A percentile compares a stretch with the other conserved stretches of the same genome.
phyloP scores from a whole-genome alignment of 306 rosid genomes.

The Lathyrus sativus region DNA sequence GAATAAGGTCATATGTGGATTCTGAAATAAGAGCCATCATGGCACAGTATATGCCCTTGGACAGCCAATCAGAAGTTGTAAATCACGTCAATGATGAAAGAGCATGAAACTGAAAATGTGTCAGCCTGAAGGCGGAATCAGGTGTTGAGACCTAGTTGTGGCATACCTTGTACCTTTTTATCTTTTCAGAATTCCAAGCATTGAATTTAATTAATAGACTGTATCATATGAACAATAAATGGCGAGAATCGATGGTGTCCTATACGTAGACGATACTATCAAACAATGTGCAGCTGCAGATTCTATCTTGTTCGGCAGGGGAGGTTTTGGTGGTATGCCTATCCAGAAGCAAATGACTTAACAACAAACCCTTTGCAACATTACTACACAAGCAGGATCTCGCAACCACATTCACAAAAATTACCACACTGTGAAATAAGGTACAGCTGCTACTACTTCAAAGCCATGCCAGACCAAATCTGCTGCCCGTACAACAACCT shows the following conservation, averaged over 20 bases:
- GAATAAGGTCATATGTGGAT: slow-evolving; percentile 98
- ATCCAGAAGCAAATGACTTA: too few relatives aligned
- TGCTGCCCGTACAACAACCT: too few relatives aligned
- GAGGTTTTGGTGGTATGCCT: too few relatives aligned
- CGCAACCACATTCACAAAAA: too few relatives aligned
- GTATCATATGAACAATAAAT: slow-evolving; percentile 51
- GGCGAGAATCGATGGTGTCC: slow-evolving; percentile 38
- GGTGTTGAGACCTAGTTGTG: slow-evolving; percentile 45
- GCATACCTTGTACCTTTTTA: slow-evolving; percentile 40
- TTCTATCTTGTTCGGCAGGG: too few relatives aligned
- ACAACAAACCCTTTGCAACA: too few relatives aligned
- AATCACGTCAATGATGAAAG: slow-evolving; percentile 66
- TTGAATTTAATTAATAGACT: slow-evolving; percentile 43
- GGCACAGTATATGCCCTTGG: slow-evolving; percentile 99
- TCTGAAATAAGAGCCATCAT: slow-evolving; percentile 97
- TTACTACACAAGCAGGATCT: too few relatives aligned
- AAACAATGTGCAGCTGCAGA: too few relatives aligned
- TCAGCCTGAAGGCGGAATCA: slow-evolving; percentile 22
- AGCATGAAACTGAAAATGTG: slow-evolving; percentile 45
- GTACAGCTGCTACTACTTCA: too few relatives aligned
- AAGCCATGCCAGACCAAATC: too few relatives aligned
- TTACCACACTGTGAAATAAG: too few relatives aligned
- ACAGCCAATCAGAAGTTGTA: slow-evolving; percentile 85
- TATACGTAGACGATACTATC: too few relatives aligned
- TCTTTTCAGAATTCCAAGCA: slow-evolving; percentile 53